Conservation (phyloP, 2,329 filamentous ascomycete genomes). For the Incumbomyces delicatus region DNA sequence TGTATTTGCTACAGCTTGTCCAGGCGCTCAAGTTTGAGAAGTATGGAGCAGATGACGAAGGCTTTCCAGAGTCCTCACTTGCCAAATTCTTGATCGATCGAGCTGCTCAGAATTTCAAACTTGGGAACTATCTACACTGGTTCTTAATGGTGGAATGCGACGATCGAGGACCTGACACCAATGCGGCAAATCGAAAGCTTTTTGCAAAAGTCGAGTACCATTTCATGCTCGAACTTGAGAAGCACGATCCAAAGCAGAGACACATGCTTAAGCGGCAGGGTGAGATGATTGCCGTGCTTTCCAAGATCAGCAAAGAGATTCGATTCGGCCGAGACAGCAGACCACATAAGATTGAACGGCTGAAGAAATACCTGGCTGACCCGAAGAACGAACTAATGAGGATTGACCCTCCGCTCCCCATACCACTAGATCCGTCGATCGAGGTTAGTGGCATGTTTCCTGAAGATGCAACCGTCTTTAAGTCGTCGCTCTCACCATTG, state of each 20-base stretch:
- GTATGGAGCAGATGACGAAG: constrained; percentile 55
- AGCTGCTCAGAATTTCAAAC: constrained; percentile 75
- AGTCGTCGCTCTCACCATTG: constrained; percentile 85
- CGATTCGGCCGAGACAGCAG: constrained; percentile 70
- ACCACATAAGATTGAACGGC: constrained; percentile 67
- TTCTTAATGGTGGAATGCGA: constrained; percentile 98
- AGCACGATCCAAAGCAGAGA: constrained; percentile 61
- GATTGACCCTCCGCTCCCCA: constrained; percentile 76
- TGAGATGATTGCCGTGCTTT: constrained; percentile 76
- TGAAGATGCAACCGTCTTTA: constrained; percentile 85
- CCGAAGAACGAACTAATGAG: constrained; percentile 77
- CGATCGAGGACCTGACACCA: constrained; percentile 65
- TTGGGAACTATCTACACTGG: constrained; percentile 96
- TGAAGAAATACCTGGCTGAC: constrained; percentile 77
- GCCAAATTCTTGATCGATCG: constrained; percentile 81
- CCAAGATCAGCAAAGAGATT: constrained; percentile 81
- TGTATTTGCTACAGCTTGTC: constrained; percentile 88
- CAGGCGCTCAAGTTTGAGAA: constrained; percentile 93
- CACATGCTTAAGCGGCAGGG: constrained; percentile 75
- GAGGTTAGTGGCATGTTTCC: constrained; percentile 69
- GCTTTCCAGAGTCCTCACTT: constrained; percentile 67
- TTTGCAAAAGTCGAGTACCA: constrained; percentile 92
- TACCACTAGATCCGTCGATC: constrained; percentile 79
- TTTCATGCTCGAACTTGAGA: constrained; percentile 82
- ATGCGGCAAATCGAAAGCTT: constrained; percentile 61